A percentile compares a stretch with the other conserved stretches of the same genome.
Conservation (phyloP, 2,329 filamentous ascomycete genomes). For the Coniochaeta pulveracea region DNA sequence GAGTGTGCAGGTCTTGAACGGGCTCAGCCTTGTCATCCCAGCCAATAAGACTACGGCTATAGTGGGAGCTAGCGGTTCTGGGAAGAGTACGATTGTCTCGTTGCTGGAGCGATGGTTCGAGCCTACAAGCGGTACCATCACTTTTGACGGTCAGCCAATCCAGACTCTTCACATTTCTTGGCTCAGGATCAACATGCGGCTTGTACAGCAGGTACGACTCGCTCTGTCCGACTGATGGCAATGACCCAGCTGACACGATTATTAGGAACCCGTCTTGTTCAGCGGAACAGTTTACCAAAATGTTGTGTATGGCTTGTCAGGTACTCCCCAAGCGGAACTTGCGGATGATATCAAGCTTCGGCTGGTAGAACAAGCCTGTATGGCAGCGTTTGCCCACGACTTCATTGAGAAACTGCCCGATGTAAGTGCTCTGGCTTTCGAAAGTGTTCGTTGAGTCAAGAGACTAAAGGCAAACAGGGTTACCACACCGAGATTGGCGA, state of each 20-base stretch:
- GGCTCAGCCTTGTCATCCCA: conserved; percentile 23
- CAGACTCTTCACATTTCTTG: conserved; percentile 16
- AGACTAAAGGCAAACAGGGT: conserved; percentile 17
- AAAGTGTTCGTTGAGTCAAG: too few species aligned
- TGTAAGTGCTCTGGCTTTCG: conserved; percentile 11
- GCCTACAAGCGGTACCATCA: conserved; percentile 13
- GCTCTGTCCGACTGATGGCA: not conserved
- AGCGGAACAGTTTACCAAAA: conserved; percentile 35
- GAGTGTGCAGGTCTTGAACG: conserved; percentile 25
- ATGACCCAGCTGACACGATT: not conserved
- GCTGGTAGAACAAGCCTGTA: conserved; percentile 40
- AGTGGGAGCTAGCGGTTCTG: conserved; percentile 44
- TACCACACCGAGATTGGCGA: conserved; percentile 56
- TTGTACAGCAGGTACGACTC: conserved; percentile 17
- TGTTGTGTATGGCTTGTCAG: conserved; percentile 32
- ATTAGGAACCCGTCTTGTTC: conserved; percentile 24
- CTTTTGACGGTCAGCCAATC: conserved; percentile 16
- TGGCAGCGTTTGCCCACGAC: conserved; percentile 45
- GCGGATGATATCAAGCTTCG: conserved; percentile 28
- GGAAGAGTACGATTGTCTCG: conserved; percentile 26
- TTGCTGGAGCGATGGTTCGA: conserved; percentile 45
- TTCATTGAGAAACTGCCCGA: conserved; percentile 42
- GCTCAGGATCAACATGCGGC: conserved; percentile 17
- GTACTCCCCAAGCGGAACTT: conserved; percentile 18
- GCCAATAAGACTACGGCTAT: conserved; percentile 35